Evolutionary conservation across 768 basidiomycete genomes (phyloP), one percentile per base, ranked within the genome.

Genomic region (Hygrocybe punicea): DNA sequence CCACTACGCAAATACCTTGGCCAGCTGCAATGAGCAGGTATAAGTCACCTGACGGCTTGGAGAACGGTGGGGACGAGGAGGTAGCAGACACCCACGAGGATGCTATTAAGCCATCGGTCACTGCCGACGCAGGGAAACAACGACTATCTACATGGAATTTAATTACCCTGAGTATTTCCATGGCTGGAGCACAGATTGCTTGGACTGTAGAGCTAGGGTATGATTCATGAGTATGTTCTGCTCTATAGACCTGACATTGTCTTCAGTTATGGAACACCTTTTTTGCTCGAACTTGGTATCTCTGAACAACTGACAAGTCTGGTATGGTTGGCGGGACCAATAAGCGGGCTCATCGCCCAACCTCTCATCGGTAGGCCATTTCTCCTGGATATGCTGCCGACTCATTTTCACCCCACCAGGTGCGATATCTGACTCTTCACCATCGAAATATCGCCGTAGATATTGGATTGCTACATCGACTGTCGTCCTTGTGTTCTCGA

Each of bases 161-260:
- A 56, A 80, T 92, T 64, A 89, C 89, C 2, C 76, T 93, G 63
- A 91, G 87, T 58, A 82, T 97, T 58, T 91, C 93, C 7, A 95
- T 98, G 90, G 93, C 85, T 44, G 96, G 96, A 14, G 91, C 90
- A 6, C 91, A 97, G 73, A 86, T 98, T 23, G 89, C 92, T 1
- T 98, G 95, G 95, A 96, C 93, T 1, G 89, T 97, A 3, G 93
- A 96, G 67, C 83, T 95, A 23, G 93, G 92, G 93, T 94, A 65
- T 61, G 87, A 73, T 47, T 36, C 21, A 42, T 48, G 19, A 11
- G 29, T 47, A 2, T 19, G 16, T 42, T 10, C 47, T 29, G 14
- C 25, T 35, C 11, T 37, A 9, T 23, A 23, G 24, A 36, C n/a
- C 24, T 35, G 35, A 54, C 51, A 14, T 46, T 52, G 56, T n/a